phyloP scores from a whole-genome alignment of 2,329 filamentous ascomycete species.

The Zelopaecilomyces penicillatus region DNA sequence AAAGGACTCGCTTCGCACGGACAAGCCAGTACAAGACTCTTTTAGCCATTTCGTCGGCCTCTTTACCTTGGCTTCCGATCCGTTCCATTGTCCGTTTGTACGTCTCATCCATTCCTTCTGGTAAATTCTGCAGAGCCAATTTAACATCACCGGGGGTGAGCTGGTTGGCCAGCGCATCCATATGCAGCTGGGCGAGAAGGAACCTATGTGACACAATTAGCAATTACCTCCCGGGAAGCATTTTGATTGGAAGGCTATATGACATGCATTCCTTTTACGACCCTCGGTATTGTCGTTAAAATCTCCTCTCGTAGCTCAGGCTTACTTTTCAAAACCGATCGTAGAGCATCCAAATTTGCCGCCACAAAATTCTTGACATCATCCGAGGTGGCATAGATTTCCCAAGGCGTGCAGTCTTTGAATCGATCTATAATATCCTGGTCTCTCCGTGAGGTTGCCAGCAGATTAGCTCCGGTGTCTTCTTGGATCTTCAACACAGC shows the following conservation, averaged over 20 bases:
- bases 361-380: neutral
- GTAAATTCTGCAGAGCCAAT: neutral
- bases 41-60: constrained; percentile 24
- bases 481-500: neutral
- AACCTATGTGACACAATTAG: neutral
- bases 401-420: neutral
- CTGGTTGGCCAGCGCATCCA: neutral
- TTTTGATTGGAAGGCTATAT: neutral
- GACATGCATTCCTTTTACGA: neutral
- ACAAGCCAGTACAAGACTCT: constrained; percentile 31
- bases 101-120: neutral
- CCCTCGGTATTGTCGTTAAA: neutral
- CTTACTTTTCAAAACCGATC: neutral
- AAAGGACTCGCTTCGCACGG: constrained; percentile 24
- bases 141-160: neutral
- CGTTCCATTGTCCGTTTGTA: constrained; percentile 19
- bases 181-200: neutral
- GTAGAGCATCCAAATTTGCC: neutral
- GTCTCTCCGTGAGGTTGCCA: neutral
- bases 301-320: neutral
- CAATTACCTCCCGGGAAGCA: neutral
- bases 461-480: neutral
- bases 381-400: neutral
- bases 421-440: neutral
- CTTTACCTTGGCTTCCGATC: constrained; percentile 27